phyloP scores from a whole-genome alignment of 1,284 basidiomycete species.

The Inonotus hispidus region DNA sequence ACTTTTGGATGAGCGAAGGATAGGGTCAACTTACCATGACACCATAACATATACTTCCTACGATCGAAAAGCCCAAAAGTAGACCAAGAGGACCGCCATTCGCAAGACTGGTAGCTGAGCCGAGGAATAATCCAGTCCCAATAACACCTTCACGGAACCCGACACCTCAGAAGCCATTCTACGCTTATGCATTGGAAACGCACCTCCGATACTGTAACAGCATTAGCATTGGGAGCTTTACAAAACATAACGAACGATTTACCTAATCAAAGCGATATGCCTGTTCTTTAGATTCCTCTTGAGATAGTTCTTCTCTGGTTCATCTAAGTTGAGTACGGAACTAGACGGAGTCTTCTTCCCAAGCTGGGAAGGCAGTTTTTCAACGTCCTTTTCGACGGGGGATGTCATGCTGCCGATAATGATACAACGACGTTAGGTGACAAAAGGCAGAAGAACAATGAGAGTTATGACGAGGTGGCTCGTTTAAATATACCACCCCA shows the following conservation, averaged over 20 bases:
- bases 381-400: too few relatives aligned
- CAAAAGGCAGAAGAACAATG: too few relatives aligned
- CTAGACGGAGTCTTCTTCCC: too few relatives aligned
- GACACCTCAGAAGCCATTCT: background rate
- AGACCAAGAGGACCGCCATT: slow-evolving; percentile 59
- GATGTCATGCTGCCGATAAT: too few relatives aligned
- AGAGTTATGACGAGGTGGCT: too few relatives aligned
- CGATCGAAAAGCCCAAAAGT: slow-evolving; percentile 52
- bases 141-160: slow-evolving; percentile 54
- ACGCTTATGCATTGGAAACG: background rate
- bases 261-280: slow-evolving; percentile 70
- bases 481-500: too few relatives aligned
- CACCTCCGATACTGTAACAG: slow-evolving; percentile 38
- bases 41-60: slow-evolving; percentile 61
- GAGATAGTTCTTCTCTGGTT: too few relatives aligned
- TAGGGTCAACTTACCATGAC: slow-evolving; percentile 46
- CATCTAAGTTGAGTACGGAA: too few relatives aligned
- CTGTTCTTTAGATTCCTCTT: slow-evolving; percentile 59
- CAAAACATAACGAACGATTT: slow-evolving; percentile 9
- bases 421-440: too few relatives aligned
- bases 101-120: slow-evolving; percentile 52
- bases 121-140: slow-evolving; percentile 65
- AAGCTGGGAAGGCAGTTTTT: too few relatives aligned
- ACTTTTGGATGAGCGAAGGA: background rate
- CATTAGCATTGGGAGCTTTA: too few relatives aligned